Evolutionary conservation across 352 stramenopile species (phyloP), one percentile per base, ranked within the genome.

Genomic region (Aphanomyces euteiches): DNA sequence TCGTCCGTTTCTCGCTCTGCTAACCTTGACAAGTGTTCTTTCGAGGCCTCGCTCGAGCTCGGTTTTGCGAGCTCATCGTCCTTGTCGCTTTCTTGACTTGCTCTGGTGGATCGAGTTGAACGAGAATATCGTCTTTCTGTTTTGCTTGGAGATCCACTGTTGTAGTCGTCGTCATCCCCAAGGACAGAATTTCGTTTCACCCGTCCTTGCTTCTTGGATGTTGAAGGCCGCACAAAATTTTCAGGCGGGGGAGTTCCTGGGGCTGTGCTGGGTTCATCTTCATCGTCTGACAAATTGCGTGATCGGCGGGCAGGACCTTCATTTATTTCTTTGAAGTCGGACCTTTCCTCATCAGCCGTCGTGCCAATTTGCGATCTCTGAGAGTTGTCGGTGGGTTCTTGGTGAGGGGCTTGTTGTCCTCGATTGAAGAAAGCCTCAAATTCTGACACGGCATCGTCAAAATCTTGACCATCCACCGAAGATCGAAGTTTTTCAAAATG

Each of bases 401-500:
- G 28, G 28, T 28, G 28, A 28, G 28, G 28, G 28, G 28, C 28
- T 28, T 28, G 28, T 28, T 28, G 0, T 28, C 28, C 28, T 28
- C 28, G 28, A 17, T 17, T 70, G 4, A 70, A 72, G 39, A 75
- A 74, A 45, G 83, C 63, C 58, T 88, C 79, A 41, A 94, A 94
- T 28, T 93, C 83, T 56, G 89, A 87, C 5, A 93, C 74, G 17
- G 79, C 69, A 10, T 73, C 21, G 12, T 83, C 65, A 5, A 84
- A 79, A 39, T 65, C 75, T 12, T 81, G 75, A 7, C 50, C 63
- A 45, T 83, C 83, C 45, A 79, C 67, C 53, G 88, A 78, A 17
- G 78, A 48, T 28, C 89, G 50, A 7, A 84, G 69, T 57, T 93
- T 79, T 47, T 77, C 73, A 57, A 95, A 93, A 68, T 92, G 91